Evolutionary conservation across 2,329 filamentous ascomycete genomes (phyloP).

Genomic region (Blumeria hordei): DNA sequence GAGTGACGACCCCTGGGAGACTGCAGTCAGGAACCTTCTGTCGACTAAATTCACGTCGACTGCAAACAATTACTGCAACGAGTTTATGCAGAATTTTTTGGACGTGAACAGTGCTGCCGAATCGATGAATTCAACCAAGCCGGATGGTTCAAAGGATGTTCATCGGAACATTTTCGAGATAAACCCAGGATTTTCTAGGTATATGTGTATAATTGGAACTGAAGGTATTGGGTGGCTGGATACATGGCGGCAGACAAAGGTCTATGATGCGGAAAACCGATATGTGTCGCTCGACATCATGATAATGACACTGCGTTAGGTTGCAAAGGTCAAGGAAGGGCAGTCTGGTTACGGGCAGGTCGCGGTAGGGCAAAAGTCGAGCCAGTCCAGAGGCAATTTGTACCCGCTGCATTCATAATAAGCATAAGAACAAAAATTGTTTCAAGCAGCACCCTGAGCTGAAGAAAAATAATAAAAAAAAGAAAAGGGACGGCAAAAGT

Average conservation of each 20-base stretch:
- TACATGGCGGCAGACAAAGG: neutral
- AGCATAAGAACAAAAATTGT: neutral
- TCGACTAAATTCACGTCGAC: neutral
- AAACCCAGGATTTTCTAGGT: neutral
- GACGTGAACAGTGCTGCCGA: neutral
- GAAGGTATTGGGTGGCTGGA: neutral
- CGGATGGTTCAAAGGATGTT: neutral
- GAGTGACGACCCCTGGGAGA: neutral
- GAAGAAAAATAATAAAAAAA: too few species aligned
- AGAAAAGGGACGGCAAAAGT: too few species aligned
- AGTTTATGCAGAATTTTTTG: neutral
- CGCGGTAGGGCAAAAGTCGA: neutral
- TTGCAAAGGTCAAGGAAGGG: neutral
- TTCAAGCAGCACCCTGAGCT: neutral
- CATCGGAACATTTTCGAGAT: neutral
- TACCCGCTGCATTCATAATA: neutral
- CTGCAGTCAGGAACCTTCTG: neutral
- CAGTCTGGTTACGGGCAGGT: neutral
- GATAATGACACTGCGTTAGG: neutral
- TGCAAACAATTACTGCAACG: neutral
- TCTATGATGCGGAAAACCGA: neutral
- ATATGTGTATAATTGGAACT: neutral
- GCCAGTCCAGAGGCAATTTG: neutral
- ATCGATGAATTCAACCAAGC: neutral
- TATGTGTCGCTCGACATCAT: neutral